phyloP scores from a whole-genome alignment of 768 basidiomycete genomes.

The Phaeotremella fagi region DNA sequence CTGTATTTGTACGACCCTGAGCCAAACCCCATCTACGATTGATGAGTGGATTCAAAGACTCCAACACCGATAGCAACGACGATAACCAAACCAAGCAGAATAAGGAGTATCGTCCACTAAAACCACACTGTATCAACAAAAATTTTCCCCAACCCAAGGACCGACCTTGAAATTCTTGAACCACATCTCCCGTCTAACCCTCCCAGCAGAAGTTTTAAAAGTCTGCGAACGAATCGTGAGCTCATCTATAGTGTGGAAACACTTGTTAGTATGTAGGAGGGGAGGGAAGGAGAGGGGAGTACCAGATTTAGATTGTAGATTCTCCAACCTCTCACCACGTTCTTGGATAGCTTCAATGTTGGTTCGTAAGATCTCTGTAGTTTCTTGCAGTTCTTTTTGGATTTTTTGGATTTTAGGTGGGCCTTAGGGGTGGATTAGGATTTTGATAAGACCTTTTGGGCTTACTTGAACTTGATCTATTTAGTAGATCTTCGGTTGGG shows the following conservation, averaged over 20 bases:
- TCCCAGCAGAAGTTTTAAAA: slow-evolving; percentile 15
- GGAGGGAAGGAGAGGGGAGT: slow-evolving; percentile 1
- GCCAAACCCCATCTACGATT: too few species aligned
- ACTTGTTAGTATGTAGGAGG: too few species aligned
- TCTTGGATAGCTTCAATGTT: slow-evolving; percentile 23
- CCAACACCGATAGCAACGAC: slow-evolving; percentile 18
- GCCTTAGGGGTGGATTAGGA: too few species aligned
- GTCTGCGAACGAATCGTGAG: slow-evolving; percentile 6
- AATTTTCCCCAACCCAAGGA: not conserved
- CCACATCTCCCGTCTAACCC: slow-evolving; percentile 26
- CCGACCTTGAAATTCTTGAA: slow-evolving; percentile 35
- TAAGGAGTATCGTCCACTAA: slow-evolving; percentile 30
- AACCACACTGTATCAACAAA: not conserved
- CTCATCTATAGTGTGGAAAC: too few species aligned
- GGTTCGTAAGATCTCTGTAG: slow-evolving; percentile 5
- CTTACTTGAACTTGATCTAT: not conserved
- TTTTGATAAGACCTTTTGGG: not conserved
- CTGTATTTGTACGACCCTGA: too few species aligned
- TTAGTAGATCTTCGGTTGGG: too few species aligned
- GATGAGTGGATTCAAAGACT: not conserved
- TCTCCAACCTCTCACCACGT: slow-evolving; percentile 23
- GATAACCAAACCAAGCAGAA: slow-evolving; percentile 15
- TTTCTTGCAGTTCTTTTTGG: slow-evolving; percentile 10
- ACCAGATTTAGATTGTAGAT: slow-evolving; percentile 24
- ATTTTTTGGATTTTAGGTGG: slow-evolving; percentile 13